These are phyloP conservation scores for Calendula officinalis DNA, from an alignment of 129 eudicot genomes.

Conservation along the genomic window DNA sequence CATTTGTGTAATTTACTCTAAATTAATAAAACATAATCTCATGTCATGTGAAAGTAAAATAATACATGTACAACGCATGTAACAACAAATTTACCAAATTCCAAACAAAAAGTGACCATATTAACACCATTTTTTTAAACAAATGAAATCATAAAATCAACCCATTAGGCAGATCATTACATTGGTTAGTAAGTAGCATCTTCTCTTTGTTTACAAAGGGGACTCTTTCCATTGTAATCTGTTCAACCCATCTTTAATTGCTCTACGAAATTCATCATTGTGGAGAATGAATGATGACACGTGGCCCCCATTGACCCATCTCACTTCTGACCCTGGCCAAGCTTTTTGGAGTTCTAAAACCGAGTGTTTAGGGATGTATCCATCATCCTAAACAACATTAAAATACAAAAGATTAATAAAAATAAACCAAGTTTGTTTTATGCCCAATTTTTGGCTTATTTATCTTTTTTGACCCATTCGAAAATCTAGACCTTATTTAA, in stretches of 20 bases:
- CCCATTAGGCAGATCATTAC: constrained; percentile 3
- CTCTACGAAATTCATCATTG: constrained; percentile 72
- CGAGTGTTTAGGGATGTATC: constrained; percentile 92
- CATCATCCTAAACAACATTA: constrained; percentile 74
- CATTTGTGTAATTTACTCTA: background rate
- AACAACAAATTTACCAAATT: too few species aligned
- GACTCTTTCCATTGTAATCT: constrained; percentile 81
- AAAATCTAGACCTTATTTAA: too few species aligned
- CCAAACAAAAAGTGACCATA: too few species aligned
- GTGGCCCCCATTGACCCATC: constrained; percentile 98
- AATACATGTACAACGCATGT: background rate
- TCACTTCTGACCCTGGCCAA: constrained; percentile 99
- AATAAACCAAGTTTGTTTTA: too few species aligned
- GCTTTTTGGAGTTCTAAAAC: constrained; percentile 93
- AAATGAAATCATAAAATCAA: background rate
- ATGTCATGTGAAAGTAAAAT: background rate
- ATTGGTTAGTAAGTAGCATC: constrained; percentile 17
- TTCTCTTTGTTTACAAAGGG: constrained; percentile 34
- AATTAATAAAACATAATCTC: constrained; percentile 2
- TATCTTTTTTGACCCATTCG: too few species aligned
- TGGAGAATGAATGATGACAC: constrained; percentile 90
- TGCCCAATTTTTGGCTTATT: too few species aligned
- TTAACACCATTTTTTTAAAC: background rate
- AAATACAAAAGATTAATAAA: background rate
- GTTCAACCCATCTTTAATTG: constrained; percentile 78